Evolutionary conservation across 116 monocot species (phyloP), one percentile per base, ranked within the genome.

Genomic region (Zostera marina): DNA sequence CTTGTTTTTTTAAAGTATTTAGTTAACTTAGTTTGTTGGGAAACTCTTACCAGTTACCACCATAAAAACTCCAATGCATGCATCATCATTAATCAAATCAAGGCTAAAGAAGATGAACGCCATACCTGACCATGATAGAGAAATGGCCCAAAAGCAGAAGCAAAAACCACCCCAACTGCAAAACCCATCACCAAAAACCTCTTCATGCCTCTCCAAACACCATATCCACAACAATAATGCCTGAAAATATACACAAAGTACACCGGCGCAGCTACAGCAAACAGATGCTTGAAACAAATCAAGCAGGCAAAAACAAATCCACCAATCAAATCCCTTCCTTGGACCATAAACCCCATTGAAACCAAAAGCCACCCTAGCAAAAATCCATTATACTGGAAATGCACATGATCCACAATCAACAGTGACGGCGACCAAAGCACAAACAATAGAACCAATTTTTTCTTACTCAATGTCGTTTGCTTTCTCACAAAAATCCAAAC

Each of bases 371-470:
- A 65, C 20, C 94, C 88, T 3, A 94, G 61, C 6, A 94, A 58
- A 45, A 70, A 77, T 3, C 94, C 85, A 39, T 94, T 94, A 57
- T 94, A 94, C 77, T 94, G 88, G 62, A 94, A 94, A 68, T 88
- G 94, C 10, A 94, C 61, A 61, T 94, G 88, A 59, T 94, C 94
- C 13, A 94, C 88, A 47, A 82, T 79, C 66, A 88, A 49, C 11
- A 88, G 72, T 46, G 85, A 70, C 9, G 94, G 89, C 3, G 77
- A 82, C 77, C 79, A 84, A 32, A 96, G 57, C 5, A 96, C 44
- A 26, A 78, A 65, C 52, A 13, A 71, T 67, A 8, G 59, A 26
- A 32, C 64, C 8, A 21, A 48, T 39, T 41, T 68, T 41, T 56
- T 56, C 56, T 13, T 56, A 26, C 15, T 14, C 6, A 8, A 14